Evolutionary conservation across 768 basidiomycete genomes (phyloP).

Genomic region (Collybia nuda): DNA sequence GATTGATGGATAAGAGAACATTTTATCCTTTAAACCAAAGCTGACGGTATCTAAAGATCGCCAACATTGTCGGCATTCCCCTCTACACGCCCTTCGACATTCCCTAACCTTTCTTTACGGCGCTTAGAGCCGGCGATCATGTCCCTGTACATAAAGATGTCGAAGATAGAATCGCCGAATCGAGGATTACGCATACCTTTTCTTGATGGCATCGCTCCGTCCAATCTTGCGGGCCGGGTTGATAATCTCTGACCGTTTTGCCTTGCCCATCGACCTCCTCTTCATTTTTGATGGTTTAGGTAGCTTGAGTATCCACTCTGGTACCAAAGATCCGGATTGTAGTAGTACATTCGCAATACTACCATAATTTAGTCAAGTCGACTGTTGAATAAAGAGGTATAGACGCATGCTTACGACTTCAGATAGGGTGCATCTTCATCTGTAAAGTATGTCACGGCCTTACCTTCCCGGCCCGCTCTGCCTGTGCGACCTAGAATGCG

Average conservation of each 20-base stretch:
- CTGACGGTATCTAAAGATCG: no score
- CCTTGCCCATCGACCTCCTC: constrained; percentile 81
- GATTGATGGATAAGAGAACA: no score
- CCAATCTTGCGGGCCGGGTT: constrained; percentile 70
- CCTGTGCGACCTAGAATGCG: constrained; percentile 79
- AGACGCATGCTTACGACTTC: constrained; percentile 62
- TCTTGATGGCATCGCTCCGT: constrained; percentile 69
- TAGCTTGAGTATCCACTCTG: constrained; percentile 95
- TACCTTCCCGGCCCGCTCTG: constrained; percentile 88
- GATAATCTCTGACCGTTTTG: constrained; percentile 74
- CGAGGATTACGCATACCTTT: constrained; percentile 44
- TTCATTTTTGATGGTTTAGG: constrained; percentile 91
- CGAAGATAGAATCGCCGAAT: constrained; percentile 3
- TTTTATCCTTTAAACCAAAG: no score
- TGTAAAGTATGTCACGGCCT: constrained; percentile 95
- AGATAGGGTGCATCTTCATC: constrained; percentile 90
- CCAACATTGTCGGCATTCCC: not conserved
- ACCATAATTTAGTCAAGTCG: constrained; percentile 5
- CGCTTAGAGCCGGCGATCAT: constrained; percentile 79
- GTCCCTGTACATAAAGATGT: constrained; percentile 46
- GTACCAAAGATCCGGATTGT: constrained; percentile 87
- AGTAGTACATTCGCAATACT: constrained; percentile 96
- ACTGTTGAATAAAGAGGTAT: not conserved
- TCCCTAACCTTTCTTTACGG: constrained; percentile 44
- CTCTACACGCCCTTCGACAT: not conserved